Evolutionary conservation across 257 asterid species (phyloP).

Genomic region (Avicennia marina): DNA sequence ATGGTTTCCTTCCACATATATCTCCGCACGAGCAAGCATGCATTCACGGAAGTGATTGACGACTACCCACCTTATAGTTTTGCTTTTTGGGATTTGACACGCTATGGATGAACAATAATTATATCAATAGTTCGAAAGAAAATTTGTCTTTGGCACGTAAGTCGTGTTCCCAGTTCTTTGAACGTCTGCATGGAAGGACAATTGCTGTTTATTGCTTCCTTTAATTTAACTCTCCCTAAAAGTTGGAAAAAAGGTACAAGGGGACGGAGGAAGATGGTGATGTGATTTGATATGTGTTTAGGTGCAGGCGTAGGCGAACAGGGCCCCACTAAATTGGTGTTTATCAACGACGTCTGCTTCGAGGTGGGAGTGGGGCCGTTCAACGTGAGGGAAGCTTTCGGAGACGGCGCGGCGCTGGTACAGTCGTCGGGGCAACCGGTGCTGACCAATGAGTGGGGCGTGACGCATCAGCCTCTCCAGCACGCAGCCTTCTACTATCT

Average conservation of each 20-base stretch:
- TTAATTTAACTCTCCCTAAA: not conserved
- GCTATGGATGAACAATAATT: too few species aligned
- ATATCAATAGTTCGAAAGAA: too few species aligned
- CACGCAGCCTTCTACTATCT: conserved; percentile 77
- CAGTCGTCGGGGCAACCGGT: conserved; percentile 80
- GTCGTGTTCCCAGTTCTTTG: conserved; percentile 30
- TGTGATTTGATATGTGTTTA: conserved; percentile 30
- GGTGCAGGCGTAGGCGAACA: conserved; percentile 40
- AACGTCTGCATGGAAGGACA: conserved; percentile 66
- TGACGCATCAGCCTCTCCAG: conserved; percentile 70
- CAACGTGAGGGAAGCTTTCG: conserved; percentile 74
- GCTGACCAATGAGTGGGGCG: conserved; percentile 74
- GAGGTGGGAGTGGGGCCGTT: conserved; percentile 71
- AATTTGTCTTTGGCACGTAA: conserved; percentile 41
- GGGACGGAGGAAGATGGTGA: too few species aligned
- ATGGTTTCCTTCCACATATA: too few species aligned
- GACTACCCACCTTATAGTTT: too few species aligned
- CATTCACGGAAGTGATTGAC: too few species aligned
- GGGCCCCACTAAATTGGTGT: conserved; percentile 57
- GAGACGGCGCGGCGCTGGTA: conserved; percentile 74
- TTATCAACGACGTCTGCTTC: conserved; percentile 80
- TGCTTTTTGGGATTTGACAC: too few species aligned
- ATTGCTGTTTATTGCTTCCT: conserved; percentile 12
- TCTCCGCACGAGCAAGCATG: too few species aligned
- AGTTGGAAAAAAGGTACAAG: not conserved